Conservation (phyloP, 805 yeast species). For the Isabelozyma gotoi region DNA sequence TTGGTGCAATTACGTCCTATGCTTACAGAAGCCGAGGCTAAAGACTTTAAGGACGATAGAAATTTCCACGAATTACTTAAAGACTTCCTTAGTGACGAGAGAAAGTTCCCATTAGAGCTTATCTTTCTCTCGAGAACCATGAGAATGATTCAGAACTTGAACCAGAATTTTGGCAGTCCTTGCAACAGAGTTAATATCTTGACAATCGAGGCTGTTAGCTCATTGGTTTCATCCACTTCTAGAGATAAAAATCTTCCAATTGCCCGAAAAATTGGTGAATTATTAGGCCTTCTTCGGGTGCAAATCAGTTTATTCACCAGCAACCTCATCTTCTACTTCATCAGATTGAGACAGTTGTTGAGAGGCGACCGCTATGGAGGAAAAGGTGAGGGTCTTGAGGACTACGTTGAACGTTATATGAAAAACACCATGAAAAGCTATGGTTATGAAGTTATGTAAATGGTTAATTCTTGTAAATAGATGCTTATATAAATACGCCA, state of each 20-base stretch:
- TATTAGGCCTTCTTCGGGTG: not conserved
- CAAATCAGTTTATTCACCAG: slow-evolving; percentile 20
- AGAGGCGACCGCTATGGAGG: slow-evolving; percentile 32
- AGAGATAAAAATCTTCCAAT: not conserved
- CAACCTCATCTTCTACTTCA: slow-evolving; percentile 28
- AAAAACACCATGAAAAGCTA: slow-evolving; percentile 41
- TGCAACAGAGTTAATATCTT: slow-evolving; percentile 68
- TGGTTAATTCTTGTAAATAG: not conserved
- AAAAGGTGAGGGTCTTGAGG: slow-evolving; percentile 42
- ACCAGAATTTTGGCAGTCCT: slow-evolving; percentile 66
- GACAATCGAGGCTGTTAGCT: slow-evolving; percentile 52
- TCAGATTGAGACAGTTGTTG: slow-evolving; percentile 32
- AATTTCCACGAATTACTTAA: slow-evolving; percentile 48
- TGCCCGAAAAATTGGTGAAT: not conserved
- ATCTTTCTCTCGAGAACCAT: slow-evolving; percentile 67
- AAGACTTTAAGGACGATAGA: slow-evolving; percentile 33
- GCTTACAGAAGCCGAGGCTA: slow-evolving; percentile 14
- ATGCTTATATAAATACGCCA: too few relatives aligned
- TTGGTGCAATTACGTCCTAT: slow-evolving; percentile 52
- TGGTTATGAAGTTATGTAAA: slow-evolving; percentile 36
- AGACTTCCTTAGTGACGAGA: slow-evolving; percentile 58
- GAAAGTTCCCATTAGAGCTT: slow-evolving; percentile 64
- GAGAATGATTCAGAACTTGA: slow-evolving; percentile 72
- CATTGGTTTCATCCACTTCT: slow-evolving; percentile 6
- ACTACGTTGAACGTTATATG: slow-evolving; percentile 43